Percentiles rank a stretch among this genome's conserved stretches.
These are phyloP conservation scores for Collybia sordida DNA, from an alignment of 768 basidiomycete species.

Conservation along the genomic window DNA sequence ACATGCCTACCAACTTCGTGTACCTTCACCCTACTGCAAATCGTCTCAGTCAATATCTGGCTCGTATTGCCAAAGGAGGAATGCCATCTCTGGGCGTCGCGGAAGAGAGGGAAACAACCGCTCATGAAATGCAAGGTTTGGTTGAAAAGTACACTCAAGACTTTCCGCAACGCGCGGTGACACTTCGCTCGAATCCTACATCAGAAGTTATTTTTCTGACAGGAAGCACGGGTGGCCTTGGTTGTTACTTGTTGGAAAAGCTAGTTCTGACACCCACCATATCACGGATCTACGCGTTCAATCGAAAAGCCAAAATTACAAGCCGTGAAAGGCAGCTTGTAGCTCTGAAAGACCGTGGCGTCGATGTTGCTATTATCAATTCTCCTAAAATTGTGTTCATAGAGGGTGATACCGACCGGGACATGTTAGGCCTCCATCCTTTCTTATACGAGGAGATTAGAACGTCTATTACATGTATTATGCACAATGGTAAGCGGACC, in stretches of 20 bases:
- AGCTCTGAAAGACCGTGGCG: conserved; percentile 20
- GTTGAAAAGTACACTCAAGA: conserved; percentile 21
- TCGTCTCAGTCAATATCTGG: conserved; percentile 11
- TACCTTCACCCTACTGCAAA: conserved; percentile 33
- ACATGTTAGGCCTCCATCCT: conserved; percentile 7
- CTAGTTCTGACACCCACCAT: conserved; percentile 25
- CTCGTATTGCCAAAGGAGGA: not conserved
- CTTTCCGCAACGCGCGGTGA: conserved; percentile 8
- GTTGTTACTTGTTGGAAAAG: conserved; percentile 29
- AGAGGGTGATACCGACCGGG: conserved; percentile 15
- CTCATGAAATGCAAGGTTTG: conserved; percentile 18
- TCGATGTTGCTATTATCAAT: conserved; percentile 17
- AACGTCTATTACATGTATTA: conserved; percentile 21
- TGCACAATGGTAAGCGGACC: conserved; percentile 34
- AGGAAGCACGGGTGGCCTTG: conserved; percentile 35
- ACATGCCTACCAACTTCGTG: conserved; percentile 30
- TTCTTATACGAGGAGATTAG: conserved; percentile 8
- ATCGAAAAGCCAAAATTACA: conserved; percentile 18
- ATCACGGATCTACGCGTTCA: conserved; percentile 31
- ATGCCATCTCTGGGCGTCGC: not conserved
- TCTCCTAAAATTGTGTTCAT: conserved; percentile 23
- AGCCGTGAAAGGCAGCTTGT: conserved; percentile 17
- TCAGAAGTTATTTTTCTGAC: conserved; percentile 31
- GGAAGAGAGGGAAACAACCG: not conserved
- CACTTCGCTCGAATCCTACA: not conserved